Conservation (phyloP, 1,284 basidiomycete genomes). For the Ceratobasidium sp. region DNA sequence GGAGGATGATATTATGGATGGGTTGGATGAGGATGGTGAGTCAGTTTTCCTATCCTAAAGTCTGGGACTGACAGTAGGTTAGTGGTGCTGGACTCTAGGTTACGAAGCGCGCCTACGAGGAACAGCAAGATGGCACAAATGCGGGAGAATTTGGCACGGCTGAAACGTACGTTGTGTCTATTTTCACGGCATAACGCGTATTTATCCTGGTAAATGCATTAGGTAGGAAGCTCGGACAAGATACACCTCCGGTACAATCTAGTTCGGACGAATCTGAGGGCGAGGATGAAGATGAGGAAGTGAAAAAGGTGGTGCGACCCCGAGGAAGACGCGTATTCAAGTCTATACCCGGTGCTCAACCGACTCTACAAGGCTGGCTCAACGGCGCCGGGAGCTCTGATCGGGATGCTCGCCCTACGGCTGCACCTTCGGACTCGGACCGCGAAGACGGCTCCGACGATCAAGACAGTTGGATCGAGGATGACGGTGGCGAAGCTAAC, state of each 20-base stretch:
- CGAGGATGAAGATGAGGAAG: constrained; percentile 55
- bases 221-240: constrained; percentile 64
- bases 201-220: constrained; percentile 7
- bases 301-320: constrained; percentile 53
- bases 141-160: constrained; percentile 73
- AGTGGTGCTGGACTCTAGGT: constrained; percentile 75
- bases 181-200: constrained; percentile 30
- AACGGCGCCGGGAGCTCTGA: constrained; percentile 57
- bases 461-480: constrained; percentile 75
- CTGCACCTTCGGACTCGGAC: constrained; percentile 53
- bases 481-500: constrained; percentile 63
- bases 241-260: constrained; percentile 61
- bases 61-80: not conserved
- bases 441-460: constrained; percentile 44
- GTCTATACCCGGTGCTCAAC: constrained; percentile 54
- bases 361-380: constrained; percentile 50
- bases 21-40: constrained; percentile 48
- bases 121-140: constrained; percentile 62
- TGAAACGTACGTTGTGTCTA: constrained; percentile 67
- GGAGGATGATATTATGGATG: constrained; percentile 49
- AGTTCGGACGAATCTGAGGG: constrained; percentile 56
- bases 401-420: constrained; percentile 43
- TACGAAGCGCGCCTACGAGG: constrained; percentile 71
- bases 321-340: constrained; percentile 28
- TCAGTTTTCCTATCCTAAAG: not conserved